Conservation (phyloP, 2,329 filamentous ascomycete genomes). For the Fusarium sp. region DNA sequence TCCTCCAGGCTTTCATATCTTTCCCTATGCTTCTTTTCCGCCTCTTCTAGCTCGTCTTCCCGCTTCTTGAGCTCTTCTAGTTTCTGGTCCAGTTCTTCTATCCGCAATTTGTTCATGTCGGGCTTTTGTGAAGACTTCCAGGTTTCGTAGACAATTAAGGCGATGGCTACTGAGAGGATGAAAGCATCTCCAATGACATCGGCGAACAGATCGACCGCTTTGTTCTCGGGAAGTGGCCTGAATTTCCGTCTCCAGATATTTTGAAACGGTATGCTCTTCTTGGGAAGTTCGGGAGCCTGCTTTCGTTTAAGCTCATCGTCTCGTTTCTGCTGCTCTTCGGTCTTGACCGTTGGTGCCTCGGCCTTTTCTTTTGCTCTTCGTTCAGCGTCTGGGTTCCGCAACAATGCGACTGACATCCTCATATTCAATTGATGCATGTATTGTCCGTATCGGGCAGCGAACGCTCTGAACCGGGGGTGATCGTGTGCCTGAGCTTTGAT, state of each 20-base stretch:
- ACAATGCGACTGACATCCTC: constrained; percentile 67
- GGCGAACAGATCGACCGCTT: constrained; percentile 73
- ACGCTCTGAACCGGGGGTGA: constrained; percentile 66
- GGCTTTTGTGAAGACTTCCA: constrained; percentile 68
- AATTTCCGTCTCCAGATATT: constrained; percentile 72
- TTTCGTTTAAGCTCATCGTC: constrained; percentile 60
- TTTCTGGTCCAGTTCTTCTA: constrained; percentile 59
- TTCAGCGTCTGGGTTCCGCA: constrained; percentile 67
- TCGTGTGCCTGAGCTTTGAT: constrained; percentile 74
- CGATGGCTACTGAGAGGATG: constrained; percentile 67
- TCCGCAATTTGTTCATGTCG: constrained; percentile 63
- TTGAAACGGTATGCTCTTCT: constrained; percentile 48
- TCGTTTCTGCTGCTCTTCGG: constrained; percentile 66
- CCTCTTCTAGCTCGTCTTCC: constrained; percentile 59
- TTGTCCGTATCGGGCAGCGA: constrained; percentile 71
- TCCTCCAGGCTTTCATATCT: constrained; percentile 64
- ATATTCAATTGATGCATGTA: constrained; percentile 74
- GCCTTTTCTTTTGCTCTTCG: constrained; percentile 68
- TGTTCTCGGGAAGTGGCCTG: constrained; percentile 68
- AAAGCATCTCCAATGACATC: constrained; percentile 72
- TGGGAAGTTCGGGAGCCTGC: constrained; percentile 40
- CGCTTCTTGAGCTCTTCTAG: constrained; percentile 60
- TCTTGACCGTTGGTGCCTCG: constrained; percentile 71
- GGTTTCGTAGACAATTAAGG: constrained; percentile 69
- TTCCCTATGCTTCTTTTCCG: constrained; percentile 56